Evolutionary conservation across 73 alveolate species (phyloP), one percentile per base, ranked within the genome.

Genomic region (Uronychia setigera): DNA sequence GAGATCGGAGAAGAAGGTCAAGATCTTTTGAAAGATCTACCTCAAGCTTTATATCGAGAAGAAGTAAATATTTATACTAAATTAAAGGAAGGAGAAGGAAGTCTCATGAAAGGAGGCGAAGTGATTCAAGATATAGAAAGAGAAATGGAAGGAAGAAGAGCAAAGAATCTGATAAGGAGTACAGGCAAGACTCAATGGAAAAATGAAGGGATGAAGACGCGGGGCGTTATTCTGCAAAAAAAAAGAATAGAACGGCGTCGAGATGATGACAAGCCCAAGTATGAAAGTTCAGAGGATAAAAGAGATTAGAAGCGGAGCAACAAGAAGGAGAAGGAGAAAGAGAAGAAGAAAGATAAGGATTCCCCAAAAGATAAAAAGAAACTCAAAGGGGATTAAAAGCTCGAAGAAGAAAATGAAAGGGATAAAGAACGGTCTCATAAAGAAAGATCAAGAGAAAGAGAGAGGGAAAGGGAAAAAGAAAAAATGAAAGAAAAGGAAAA

Each of bases 1-100:
- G 59, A 32, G 30, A 80, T 14, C n/a, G 32, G 87, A 80, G 77
- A 33, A n/a, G 85, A 79, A 26, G 33, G 85, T 1, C 14, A 11
- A 35, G 77, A 33, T 33, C 58, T 32, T 26, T 1, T 25, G 1
- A 76, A 59, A 29, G 60, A 27, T 46, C 67, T 11, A 46, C 67
- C 19, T 46, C 67, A 46, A 46, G 67, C 67, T 46, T 11, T 19
- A 46, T 5, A 19, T 46, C 67, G 5, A 46, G 67, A 19, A 46
- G 67, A 19, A 46, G 67, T 46, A 46, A 46, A 46, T 5, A 46
- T 19, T n/a, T n/a, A n/a, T 19, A 46, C 5, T 11, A 11, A 46
- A 46, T 19, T 46, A 5, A 11, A 46, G 67, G 67, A 19, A 46
- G 19, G 67, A 46, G 67, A 19, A 46, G 19, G 19, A 46, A 19